These are phyloP conservation scores for Nannizzia gypsea DNA, from an alignment of 2,329 filamentous ascomycete genomes.

Conservation along the genomic window DNA sequence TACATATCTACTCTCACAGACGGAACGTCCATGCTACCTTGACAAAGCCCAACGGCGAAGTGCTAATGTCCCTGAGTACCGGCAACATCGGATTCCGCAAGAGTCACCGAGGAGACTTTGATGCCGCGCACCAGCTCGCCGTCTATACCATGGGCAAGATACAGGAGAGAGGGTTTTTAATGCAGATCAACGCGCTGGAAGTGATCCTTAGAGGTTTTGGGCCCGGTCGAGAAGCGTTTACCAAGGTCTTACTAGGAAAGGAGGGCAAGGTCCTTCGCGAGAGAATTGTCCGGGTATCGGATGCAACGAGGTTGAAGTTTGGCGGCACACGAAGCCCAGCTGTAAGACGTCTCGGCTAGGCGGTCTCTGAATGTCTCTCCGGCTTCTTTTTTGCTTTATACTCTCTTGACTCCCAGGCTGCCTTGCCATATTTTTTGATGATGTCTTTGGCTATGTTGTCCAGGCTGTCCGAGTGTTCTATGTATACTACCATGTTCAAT, in stretches of 20 bases:
- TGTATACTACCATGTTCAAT: conserved; percentile 1
- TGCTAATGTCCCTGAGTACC: conserved; percentile 66
- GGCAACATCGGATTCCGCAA: conserved; percentile 92
- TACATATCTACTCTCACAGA: conserved; percentile 76
- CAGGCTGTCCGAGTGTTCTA: not conserved
- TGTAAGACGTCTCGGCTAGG: conserved; percentile 63
- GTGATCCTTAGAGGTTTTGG: conserved; percentile 78
- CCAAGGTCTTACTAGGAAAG: conserved; percentile 74
- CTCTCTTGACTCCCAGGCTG: not conserved
- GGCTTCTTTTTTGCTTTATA: not conserved
- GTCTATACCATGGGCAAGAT: conserved; percentile 75
- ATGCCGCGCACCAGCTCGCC: conserved; percentile 81
- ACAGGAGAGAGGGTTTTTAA: conserved; percentile 65
- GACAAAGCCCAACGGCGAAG: conserved; percentile 65
- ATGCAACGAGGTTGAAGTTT: conserved; percentile 86
- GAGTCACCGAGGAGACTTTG: conserved; percentile 66
- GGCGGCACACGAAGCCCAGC: conserved; percentile 80
- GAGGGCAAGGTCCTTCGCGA: conserved; percentile 67
- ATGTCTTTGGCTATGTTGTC: not conserved
- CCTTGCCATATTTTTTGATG: not conserved
- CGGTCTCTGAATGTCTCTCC: conserved; percentile 6
- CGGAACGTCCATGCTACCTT: conserved; percentile 95
- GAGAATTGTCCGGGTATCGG: conserved; percentile 67
- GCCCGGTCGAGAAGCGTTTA: conserved; percentile 71
- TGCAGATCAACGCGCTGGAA: conserved; percentile 65